Percentiles rank a stretch among this genome's conserved stretches.
Evolutionary conservation across 106 monocot genomes (phyloP).

Genomic region (Chionographis japonica): DNA sequence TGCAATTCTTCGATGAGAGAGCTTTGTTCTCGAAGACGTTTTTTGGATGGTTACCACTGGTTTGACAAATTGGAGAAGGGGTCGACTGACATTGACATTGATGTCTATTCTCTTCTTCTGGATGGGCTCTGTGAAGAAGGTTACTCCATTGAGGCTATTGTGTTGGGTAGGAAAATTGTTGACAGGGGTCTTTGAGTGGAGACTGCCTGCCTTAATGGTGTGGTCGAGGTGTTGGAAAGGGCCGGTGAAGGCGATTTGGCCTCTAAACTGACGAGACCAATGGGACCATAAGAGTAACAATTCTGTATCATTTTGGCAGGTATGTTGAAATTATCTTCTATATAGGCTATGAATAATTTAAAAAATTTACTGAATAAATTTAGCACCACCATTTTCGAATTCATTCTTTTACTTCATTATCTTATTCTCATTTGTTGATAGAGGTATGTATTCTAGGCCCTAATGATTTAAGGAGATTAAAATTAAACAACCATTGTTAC

Average conservation of each 20-base stretch:
- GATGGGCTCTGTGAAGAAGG: slow-evolving; percentile 38
- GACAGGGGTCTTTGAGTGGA: slow-evolving; percentile 22
- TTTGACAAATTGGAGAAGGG: slow-evolving; percentile 33
- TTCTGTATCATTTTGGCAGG: too few species aligned
- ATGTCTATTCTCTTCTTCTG: slow-evolving; percentile 39
- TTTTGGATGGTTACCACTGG: slow-evolving; percentile 42
- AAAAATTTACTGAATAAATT: too few species aligned
- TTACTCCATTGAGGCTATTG: slow-evolving; percentile 23
- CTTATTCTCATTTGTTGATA: too few species aligned
- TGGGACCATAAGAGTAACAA: neutral
- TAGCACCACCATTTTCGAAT: too few species aligned
- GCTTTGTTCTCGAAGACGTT: slow-evolving; percentile 25
- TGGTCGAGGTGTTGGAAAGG: slow-evolving; percentile 22
- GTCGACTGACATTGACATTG: slow-evolving; percentile 27
- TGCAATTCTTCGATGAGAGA: slow-evolving; percentile 44
- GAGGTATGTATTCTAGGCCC: too few species aligned
- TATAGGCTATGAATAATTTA: too few species aligned
- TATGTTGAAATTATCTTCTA: too few species aligned
- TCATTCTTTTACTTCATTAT: too few species aligned
- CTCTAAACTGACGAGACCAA: neutral
- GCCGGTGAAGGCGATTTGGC: slow-evolving; percentile 42
- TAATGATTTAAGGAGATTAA: too few species aligned
- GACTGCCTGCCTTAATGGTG: slow-evolving; percentile 16
- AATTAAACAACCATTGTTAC: too few species aligned
- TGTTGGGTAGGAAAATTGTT: slow-evolving; percentile 21